These are phyloP conservation scores for Cyphellophora europaea DNA, from an alignment of 2,329 filamentous ascomycete genomes.

Conservation along the genomic window DNA sequence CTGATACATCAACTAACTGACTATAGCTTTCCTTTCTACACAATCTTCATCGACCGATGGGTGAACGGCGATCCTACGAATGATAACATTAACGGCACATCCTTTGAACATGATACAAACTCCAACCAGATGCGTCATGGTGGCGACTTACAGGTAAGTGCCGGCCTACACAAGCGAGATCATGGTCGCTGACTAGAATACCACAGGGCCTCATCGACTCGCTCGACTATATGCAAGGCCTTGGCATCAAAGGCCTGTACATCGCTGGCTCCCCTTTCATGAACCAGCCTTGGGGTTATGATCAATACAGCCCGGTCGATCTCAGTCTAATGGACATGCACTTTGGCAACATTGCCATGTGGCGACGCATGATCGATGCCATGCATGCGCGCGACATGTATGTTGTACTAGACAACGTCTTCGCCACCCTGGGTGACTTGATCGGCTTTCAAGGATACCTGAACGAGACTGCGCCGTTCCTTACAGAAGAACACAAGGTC, in stretches of 20 bases:
- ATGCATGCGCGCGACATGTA: constrained; percentile 58
- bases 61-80: constrained; percentile 57
- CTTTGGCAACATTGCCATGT: constrained; percentile 49
- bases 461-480: constrained; percentile 50
- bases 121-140: constrained; percentile 56
- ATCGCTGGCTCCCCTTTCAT: constrained; percentile 56
- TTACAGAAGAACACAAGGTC: constrained; percentile 46
- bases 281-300: constrained; percentile 55
- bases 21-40: constrained; percentile 58
- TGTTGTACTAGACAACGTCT: constrained; percentile 57
- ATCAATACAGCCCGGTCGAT: constrained; percentile 52
- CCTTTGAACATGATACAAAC: constrained; percentile 51
- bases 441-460: constrained; percentile 53
- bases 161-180: no score
- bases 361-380: constrained; percentile 48
- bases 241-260: constrained; percentile 56
- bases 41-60: constrained; percentile 54
- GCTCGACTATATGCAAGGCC: constrained; percentile 55
- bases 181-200: no score
- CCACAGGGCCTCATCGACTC: constrained; percentile 49
- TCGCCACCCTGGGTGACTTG: constrained; percentile 55
- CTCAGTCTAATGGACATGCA: constrained; percentile 56
- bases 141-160: constrained; percentile 51
- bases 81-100: constrained; percentile 52
- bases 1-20: no score